Evolutionary conservation across 2,329 filamentous ascomycete species (phyloP).

Genomic region (Neopestalotiopsis sp.): DNA sequence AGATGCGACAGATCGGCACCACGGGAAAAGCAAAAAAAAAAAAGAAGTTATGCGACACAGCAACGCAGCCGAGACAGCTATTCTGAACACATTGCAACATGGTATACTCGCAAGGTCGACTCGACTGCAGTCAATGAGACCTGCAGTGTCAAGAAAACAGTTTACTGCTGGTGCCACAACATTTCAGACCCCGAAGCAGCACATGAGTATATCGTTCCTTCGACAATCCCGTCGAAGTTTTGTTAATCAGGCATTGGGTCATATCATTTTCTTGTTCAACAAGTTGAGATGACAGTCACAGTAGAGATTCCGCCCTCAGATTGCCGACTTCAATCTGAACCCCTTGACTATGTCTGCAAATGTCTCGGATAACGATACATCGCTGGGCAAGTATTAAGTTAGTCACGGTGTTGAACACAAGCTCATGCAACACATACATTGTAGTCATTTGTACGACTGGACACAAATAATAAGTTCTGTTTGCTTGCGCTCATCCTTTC

Average conservation of each 20-base stretch:
- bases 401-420: not conserved
- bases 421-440: not conserved
- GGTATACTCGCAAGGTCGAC: not conserved
- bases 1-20: not conserved
- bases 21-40: not conserved
- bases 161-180: not conserved
- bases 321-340: no score
- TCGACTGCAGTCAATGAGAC: not conserved
- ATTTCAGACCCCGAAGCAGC: not conserved
- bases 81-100: not conserved
- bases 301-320: not conserved
- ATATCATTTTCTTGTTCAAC: not conserved
- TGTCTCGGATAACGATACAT: not conserved
- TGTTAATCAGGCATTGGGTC: not conserved
- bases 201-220: not conserved
- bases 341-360: no score
- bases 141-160: not conserved
- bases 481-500: not conserved
- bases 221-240: not conserved
- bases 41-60: not conserved
- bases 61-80: not conserved
- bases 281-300: not conserved
- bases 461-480: not conserved
- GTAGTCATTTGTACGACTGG: not conserved
- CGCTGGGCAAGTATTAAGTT: not conserved